Percentiles rank a stretch among this genome's conserved stretches.
Evolutionary conservation across 1,139 yeast genomes (phyloP).

Genomic region (Candida tropicalis): DNA sequence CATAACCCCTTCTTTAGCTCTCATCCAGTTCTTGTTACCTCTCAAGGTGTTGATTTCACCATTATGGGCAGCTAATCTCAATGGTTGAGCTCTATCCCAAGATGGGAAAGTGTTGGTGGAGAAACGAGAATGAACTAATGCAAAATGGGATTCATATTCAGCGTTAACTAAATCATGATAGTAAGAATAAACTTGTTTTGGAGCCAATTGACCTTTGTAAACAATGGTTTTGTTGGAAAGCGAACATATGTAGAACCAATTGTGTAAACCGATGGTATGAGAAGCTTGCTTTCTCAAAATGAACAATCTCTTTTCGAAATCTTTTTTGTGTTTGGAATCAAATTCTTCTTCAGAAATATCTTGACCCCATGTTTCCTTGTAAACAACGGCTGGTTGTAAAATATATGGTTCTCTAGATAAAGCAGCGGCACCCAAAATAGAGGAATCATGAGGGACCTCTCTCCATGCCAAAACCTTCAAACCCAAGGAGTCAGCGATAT

Average conservation of each 20-base stretch:
- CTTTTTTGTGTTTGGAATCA: constrained; percentile 57
- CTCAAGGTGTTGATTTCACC: constrained; percentile 97
- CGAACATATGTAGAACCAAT: constrained; percentile 97
- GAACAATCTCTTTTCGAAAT: constrained; percentile 82
- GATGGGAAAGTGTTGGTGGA: constrained; percentile 98
- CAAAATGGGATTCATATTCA: constrained; percentile 93
- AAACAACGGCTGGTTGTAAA: constrained; percentile 84
- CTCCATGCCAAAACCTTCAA: constrained; percentile 93
- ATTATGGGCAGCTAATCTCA: constrained; percentile 96
- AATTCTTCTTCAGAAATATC: constrained; percentile 55
- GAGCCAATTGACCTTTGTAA: constrained; percentile 97
- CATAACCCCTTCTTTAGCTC: constrained; percentile 98
- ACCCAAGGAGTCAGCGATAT: constrained; percentile 74
- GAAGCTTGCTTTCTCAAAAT: constrained; percentile 88
- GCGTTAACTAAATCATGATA: constrained; percentile 92
- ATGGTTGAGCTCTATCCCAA: constrained; percentile 99
- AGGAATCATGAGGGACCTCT: constrained; percentile 90
- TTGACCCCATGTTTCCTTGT: constrained; percentile 56
- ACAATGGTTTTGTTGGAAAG: constrained; percentile 87
- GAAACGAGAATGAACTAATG: constrained; percentile 95
- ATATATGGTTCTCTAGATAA: constrained; percentile 89
- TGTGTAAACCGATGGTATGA: constrained; percentile 88
- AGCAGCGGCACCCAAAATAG: constrained; percentile 94
- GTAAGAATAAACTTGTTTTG: constrained; percentile 92
- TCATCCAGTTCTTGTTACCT: constrained; percentile 99